phyloP scores from a whole-genome alignment of 148 eudicot species.

The Vaccinium corymbosum region DNA sequence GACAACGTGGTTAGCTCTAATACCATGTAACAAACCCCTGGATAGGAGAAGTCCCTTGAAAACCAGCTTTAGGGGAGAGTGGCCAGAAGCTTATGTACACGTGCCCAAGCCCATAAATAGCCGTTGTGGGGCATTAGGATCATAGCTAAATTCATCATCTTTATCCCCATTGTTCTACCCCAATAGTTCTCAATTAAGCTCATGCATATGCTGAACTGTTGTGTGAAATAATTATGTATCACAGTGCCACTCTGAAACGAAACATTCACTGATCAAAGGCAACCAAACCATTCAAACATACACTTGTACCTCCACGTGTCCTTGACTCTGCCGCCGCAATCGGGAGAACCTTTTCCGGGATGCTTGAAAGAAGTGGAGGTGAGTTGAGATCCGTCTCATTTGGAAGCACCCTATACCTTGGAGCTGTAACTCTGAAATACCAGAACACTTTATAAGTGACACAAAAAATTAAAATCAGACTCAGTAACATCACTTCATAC shows the following conservation, averaged over 20 bases:
- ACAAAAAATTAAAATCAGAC: background rate
- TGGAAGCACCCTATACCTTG: constrained; percentile 84
- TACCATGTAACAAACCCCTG: too few species aligned
- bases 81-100: too few species aligned
- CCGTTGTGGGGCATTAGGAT: too few species aligned
- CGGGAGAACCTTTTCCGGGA: constrained; percentile 60
- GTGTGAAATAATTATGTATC: background rate
- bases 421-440: constrained; percentile 62
- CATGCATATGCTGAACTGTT: constrained; percentile 5
- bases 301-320: constrained; percentile 43
- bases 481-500: background rate
- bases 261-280: background rate
- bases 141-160: background rate
- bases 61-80: too few species aligned
- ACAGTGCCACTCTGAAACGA: background rate
- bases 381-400: constrained; percentile 83
- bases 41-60: too few species aligned
- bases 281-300: background rate
- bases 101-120: too few species aligned
- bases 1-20: too few species aligned
- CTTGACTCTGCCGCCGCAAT: constrained; percentile 35
- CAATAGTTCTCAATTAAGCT: background rate
- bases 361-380: constrained; percentile 51
- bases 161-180: background rate
- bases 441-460: constrained; percentile 10